Evolutionary conservation across 106 monocot genomes (phyloP).

Genomic region (Platanthera zijinensis): DNA sequence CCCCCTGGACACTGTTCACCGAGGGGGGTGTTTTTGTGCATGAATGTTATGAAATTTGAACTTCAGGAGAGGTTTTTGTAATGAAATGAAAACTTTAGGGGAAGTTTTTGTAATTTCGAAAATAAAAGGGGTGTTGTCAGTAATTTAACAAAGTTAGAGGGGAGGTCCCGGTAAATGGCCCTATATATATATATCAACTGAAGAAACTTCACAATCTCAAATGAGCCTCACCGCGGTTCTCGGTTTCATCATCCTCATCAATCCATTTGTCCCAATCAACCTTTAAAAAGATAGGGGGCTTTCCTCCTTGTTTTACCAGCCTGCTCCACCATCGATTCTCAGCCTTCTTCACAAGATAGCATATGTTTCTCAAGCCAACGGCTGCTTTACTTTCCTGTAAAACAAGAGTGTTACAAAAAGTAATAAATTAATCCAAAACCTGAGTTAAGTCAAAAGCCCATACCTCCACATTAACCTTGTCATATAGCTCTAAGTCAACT

Average conservation of each 20-base stretch:
- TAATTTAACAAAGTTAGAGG: too few species aligned
- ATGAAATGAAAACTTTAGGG: too few species aligned
- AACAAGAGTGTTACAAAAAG: neutral
- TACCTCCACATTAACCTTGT: constrained; percentile 62
- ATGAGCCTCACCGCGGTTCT: too few species aligned
- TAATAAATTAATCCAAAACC: neutral
- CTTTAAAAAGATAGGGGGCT: constrained; percentile 64
- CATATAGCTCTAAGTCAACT: constrained; percentile 43
- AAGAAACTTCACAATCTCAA: too few species aligned
- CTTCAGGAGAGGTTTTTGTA: too few species aligned
- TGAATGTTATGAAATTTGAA: too few species aligned
- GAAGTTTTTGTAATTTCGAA: too few species aligned
- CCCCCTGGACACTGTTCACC: too few species aligned
- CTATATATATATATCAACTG: too few species aligned
- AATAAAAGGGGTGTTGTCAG: too few species aligned
- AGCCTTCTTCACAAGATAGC: constrained; percentile 50
- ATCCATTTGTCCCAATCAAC: constrained; percentile 96
- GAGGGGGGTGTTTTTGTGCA: too few species aligned
- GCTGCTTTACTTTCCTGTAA: constrained; percentile 53
- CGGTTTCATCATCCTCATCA: constrained; percentile 65
- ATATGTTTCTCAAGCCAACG: constrained; percentile 41
- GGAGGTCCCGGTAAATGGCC: too few species aligned
- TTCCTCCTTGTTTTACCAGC: constrained; percentile 61
- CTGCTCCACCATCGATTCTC: constrained; percentile 84
- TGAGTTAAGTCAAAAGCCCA: neutral